Conservation (phyloP, 164 flowering plant genomes). For the Berberis vulgaris region DNA sequence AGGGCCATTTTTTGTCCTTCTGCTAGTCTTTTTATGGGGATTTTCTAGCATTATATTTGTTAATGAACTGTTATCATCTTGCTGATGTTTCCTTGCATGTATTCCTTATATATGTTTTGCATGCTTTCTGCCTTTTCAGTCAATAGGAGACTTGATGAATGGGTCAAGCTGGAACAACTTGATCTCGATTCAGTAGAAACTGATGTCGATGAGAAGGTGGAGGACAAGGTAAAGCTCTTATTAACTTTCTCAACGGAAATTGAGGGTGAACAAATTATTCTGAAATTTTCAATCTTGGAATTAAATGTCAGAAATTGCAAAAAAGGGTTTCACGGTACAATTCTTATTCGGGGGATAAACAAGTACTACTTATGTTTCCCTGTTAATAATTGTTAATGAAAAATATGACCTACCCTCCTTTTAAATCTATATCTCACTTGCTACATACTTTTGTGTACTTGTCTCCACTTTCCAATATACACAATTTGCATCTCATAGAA, state of each 20-base stretch:
- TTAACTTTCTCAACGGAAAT: background rate
- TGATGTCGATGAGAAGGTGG: conserved; percentile 94
- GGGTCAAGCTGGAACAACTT: conserved; percentile 94
- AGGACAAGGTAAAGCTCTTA: conserved; percentile 71
- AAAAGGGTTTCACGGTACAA: background rate
- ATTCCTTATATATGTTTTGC: background rate
- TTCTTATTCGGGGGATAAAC: background rate
- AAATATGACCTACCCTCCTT: background rate
- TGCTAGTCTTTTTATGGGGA: no score
- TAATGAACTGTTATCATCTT: background rate
- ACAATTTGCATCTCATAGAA: no score
- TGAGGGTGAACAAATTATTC: background rate
- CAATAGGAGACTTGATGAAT: conserved; percentile 94
- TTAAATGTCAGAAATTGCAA: no score
- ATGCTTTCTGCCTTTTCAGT: conserved; percentile 33
- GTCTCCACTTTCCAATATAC: background rate
- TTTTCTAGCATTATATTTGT: no score
- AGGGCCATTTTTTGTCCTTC: background rate
- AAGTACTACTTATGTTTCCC: background rate
- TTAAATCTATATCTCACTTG: background rate
- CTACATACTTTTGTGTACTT: background rate
- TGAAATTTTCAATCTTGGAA: background rate
- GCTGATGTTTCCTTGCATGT: background rate
- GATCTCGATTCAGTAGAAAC: conserved; percentile 92
- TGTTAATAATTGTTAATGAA: no score